Conservation (phyloP, 176 grass and related monocot genomes). For the Hordeum marinum region DNA sequence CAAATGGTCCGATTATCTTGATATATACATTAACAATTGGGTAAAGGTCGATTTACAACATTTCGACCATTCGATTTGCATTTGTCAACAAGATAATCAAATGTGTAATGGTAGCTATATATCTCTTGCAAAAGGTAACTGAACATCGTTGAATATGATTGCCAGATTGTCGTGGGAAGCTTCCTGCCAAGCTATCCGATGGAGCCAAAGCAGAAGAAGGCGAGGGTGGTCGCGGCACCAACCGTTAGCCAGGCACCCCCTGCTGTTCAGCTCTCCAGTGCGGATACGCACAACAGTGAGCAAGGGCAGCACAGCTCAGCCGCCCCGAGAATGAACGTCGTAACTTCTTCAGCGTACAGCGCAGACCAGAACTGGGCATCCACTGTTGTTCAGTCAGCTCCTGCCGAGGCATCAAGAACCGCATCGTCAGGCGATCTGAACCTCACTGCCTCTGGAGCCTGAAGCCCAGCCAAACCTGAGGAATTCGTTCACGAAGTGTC, state of each 20-base stretch:
- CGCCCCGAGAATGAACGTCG: conserved; percentile 21
- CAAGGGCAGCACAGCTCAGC: conserved; percentile 37
- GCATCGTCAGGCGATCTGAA: conserved; percentile 48
- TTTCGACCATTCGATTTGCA: neutral
- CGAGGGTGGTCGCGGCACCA: conserved; percentile 13
- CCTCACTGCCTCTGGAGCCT: conserved; percentile 39
- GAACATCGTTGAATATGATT: neutral
- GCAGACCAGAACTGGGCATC: conserved; percentile 59
- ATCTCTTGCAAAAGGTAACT: neutral
- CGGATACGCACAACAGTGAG: conserved; percentile 30
- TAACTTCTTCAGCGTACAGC: conserved; percentile 34
- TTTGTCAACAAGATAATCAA: neutral
- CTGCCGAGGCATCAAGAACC: conserved; percentile 24
- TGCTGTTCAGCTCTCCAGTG: conserved; percentile 43
- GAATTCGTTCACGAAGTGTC: neutral
- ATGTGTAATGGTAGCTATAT: neutral
- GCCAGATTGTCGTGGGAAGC: conserved; percentile 79
- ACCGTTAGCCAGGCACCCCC: conserved; percentile 29
- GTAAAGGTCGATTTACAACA: neutral
- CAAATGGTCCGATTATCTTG: neutral
- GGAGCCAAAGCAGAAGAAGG: conserved; percentile 79
- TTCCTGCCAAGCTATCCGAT: conserved; percentile 77
- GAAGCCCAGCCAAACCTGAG: neutral
- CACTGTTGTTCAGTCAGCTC: conserved; percentile 37
- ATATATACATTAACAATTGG: neutral